These are phyloP conservation scores for Pythium phragmitis DNA, from an alignment of 352 stramenopile species.

Conservation along the genomic window DNA sequence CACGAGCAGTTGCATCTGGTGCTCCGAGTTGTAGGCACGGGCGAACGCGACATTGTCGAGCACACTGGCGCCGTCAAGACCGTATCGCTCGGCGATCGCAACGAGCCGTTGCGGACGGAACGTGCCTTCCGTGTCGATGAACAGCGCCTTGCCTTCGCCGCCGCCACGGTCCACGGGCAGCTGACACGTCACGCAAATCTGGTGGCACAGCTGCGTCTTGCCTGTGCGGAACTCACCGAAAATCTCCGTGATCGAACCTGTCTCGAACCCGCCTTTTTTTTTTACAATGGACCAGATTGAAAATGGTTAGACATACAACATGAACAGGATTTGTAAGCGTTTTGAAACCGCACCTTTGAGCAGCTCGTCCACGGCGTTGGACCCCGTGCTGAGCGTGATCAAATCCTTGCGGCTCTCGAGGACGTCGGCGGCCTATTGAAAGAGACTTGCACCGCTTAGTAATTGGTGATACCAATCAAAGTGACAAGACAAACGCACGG, in stretches of 20 bases:
- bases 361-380: slow-evolving; percentile 87
- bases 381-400: slow-evolving; percentile 94
- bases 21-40: slow-evolving; percentile 99
- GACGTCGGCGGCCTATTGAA: slow-evolving; percentile 79
- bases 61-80: slow-evolving; percentile 94
- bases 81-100: slow-evolving; percentile 97
- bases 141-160: slow-evolving; percentile 97
- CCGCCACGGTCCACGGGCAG: slow-evolving; percentile 96
- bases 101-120: slow-evolving; percentile 97
- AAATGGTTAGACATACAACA: background rate
- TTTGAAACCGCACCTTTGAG: slow-evolving; percentile 59
- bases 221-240: slow-evolving; percentile 99
- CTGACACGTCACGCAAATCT: slow-evolving; percentile 99
- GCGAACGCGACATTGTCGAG: slow-evolving; percentile 99
- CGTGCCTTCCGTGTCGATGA: slow-evolving; percentile 99
- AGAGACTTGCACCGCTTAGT: background rate
- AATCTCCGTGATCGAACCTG: slow-evolving; percentile 96
- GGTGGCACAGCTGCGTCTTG: slow-evolving; percentile 99
- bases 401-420: slow-evolving; percentile 90
- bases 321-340: background rate
- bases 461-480: background rate
- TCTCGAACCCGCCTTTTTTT: slow-evolving; percentile 94
- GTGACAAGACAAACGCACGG: slow-evolving; percentile 57
- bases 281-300: slow-evolving; percentile 10
- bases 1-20: slow-evolving; percentile 98